Conservation (phyloP, 352 stramenopile species). For the Pythium pyrilobum region DNA sequence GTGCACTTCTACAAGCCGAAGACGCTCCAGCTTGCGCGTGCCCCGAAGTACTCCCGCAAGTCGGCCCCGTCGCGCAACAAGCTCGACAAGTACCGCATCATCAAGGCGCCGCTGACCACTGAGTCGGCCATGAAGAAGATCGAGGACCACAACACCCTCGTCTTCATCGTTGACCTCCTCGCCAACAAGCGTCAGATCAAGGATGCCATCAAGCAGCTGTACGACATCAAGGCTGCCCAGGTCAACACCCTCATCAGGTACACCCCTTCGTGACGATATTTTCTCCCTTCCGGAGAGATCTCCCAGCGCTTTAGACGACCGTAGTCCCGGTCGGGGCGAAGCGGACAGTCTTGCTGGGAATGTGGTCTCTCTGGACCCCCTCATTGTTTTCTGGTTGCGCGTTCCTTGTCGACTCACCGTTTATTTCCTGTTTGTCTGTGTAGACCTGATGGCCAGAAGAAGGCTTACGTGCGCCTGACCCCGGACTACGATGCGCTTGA, state of each 20-base stretch:
- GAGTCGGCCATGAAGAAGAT: slow-evolving; percentile 99
- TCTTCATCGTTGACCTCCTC: slow-evolving; percentile 99
- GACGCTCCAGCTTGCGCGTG: slow-evolving; percentile 93
- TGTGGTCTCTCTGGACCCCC: slow-evolving; percentile 7
- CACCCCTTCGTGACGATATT: slow-evolving; percentile 80
- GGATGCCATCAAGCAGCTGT: slow-evolving; percentile 98
- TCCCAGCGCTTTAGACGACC: slow-evolving; percentile 9
- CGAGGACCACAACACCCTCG: slow-evolving; percentile 99
- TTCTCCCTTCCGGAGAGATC: slow-evolving; percentile 1
- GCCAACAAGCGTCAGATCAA: slow-evolving; percentile 99
- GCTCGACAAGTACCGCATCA: slow-evolving; percentile 99
- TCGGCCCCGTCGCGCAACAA: slow-evolving; percentile 91
- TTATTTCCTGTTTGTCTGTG: slow-evolving; percentile 24
- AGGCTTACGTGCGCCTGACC: slow-evolving; percentile 98
- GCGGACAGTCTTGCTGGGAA: slow-evolving; percentile 12
- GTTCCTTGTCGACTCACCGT: slow-evolving; percentile 17
- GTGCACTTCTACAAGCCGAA: slow-evolving; percentile 99
- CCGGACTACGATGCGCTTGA: slow-evolving; percentile 99
- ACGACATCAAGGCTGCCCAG: slow-evolving; percentile 99
- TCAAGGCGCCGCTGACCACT: slow-evolving; percentile 99
- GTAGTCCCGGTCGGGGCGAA: slow-evolving; percentile 21
- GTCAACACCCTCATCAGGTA: slow-evolving; percentile 99
- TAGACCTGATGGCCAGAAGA: slow-evolving; percentile 99
- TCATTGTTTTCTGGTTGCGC: not conserved
- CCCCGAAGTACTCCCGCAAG: slow-evolving; percentile 96